Evolutionary conservation across 176 grass and related monocot species (phyloP).

Genomic region (Triticum turgidum): DNA sequence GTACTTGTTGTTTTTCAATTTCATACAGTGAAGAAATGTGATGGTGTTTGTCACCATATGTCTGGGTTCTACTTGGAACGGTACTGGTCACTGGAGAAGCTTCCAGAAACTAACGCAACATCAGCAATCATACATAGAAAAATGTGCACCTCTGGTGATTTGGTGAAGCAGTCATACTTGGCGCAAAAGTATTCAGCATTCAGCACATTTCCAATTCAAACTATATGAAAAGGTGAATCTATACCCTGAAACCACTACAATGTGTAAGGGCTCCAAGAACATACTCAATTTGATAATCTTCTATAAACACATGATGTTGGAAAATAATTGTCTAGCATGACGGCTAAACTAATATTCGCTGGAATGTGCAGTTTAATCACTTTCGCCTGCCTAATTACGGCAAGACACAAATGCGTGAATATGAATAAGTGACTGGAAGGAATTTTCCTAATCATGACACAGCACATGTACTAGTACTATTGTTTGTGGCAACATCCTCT

Average conservation of each 20-base stretch:
- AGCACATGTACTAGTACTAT: not conserved
- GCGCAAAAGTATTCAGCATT: not conserved
- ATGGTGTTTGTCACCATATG: not conserved
- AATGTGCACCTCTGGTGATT: not conserved
- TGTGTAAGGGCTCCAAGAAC: not conserved
- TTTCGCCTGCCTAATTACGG: not conserved
- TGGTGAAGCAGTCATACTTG: not conserved
- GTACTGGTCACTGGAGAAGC: not conserved
- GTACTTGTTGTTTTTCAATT: not conserved
- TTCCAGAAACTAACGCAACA: conserved; percentile 6
- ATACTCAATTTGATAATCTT: not conserved
- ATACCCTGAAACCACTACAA: not conserved
- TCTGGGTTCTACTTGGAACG: not conserved
- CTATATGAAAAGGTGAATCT: conserved; percentile 8
- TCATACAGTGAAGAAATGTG: not conserved
- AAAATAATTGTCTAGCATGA: not conserved
- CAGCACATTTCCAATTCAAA: not conserved
- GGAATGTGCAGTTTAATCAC: not conserved
- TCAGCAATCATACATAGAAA: not conserved
- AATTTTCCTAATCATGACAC: not conserved
- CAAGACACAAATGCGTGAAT: not conserved
- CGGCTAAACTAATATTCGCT: not conserved
- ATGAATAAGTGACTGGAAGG: not conserved
- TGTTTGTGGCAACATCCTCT: not conserved
- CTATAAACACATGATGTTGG: not conserved